Evolutionary conservation across 2,329 filamentous ascomycete species (phyloP).

Genomic region (Botrytis elliptica): DNA sequence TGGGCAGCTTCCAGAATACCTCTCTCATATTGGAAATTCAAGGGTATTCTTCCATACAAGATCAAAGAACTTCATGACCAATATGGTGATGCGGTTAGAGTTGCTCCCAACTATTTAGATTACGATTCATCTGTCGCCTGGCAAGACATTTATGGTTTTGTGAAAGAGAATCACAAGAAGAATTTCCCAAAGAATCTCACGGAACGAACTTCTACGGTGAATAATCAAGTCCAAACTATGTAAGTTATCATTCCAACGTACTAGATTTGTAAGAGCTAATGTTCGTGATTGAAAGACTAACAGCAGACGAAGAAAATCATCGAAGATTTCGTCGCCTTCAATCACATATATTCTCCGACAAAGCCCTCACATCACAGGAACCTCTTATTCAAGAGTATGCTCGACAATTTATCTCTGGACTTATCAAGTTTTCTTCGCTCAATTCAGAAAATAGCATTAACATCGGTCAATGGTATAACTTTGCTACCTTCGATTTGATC

Average conservation of each 20-base stretch:
- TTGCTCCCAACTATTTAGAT: conserved; percentile 23
- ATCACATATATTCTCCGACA: conserved; percentile 38
- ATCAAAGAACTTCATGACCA: conserved; percentile 22
- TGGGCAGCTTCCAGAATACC: conserved; percentile 20
- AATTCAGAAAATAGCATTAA: background rate
- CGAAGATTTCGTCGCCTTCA: conserved; percentile 35
- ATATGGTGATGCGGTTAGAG: conserved; percentile 27
- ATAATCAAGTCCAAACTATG: background rate
- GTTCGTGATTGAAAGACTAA: background rate
- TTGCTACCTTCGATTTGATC: conserved; percentile 42
- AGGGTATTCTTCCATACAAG: conserved; percentile 4
- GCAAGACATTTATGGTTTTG: conserved; percentile 23
- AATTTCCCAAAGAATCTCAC: background rate
- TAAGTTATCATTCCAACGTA: background rate
- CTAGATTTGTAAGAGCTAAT: background rate
- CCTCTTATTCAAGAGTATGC: conserved; percentile 23
- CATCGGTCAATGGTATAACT: conserved; percentile 40
- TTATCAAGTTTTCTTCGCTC: conserved; percentile 13
- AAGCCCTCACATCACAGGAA: conserved; percentile 38
- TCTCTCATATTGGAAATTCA: background rate
- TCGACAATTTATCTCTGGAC: conserved; percentile 8
- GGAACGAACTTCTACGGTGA: background rate
- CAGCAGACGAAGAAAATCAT: conserved; percentile 29
- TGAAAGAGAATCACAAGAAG: background rate
- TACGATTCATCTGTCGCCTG: conserved; percentile 24